Evolutionary conservation across 78 protist species (phyloP), one percentile per base, ranked within the genome.

Genomic region (Anaeramoeba ignava): DNA sequence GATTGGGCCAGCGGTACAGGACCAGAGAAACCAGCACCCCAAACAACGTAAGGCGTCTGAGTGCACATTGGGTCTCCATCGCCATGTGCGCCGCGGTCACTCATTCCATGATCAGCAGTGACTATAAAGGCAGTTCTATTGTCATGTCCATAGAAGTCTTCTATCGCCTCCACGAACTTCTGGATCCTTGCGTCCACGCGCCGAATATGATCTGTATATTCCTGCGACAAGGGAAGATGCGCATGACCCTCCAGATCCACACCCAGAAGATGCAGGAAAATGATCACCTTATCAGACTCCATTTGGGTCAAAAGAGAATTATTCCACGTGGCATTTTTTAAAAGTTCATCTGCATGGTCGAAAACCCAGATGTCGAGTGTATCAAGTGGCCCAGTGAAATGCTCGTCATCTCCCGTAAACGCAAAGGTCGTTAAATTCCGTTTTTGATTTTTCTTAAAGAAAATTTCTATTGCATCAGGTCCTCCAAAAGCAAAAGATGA

Each of bases 221-320:
- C 94, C 36, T 81, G 23, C 3, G 90, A 82, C 39, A 38, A 12
- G 3, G 95, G 95, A 33, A 88, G 36, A 54, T 87, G 79, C 0
- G 92, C 91, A 80, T 93, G 95, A 2, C 95, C 97, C 78, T 87
- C 84, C 34, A 93, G 89, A 81, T 93, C 97, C 80, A 90, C 67
- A 3, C 94, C 97, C 42, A 94, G 81, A 27, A 94, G 54, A 86
- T 94, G 97, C 8, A 94, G 79, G 42, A 94, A 94, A 31, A 92
- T 81, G 0, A 88, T 83, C 0, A 85, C 34, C 38, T 85, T 41
- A 0, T 85, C 85, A 2, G 33, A 23, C 2, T 37, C 2, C 42
- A 93, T 34, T 27, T 40, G 42, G 33, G 42, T 78, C 81, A 39
- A 1, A 3, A 2, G 1, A 39, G 31, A 3, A 27, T 39, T 38